Conservation (phyloP, 371 early-diverging fungal species). For the Mortierella sp. region DNA sequence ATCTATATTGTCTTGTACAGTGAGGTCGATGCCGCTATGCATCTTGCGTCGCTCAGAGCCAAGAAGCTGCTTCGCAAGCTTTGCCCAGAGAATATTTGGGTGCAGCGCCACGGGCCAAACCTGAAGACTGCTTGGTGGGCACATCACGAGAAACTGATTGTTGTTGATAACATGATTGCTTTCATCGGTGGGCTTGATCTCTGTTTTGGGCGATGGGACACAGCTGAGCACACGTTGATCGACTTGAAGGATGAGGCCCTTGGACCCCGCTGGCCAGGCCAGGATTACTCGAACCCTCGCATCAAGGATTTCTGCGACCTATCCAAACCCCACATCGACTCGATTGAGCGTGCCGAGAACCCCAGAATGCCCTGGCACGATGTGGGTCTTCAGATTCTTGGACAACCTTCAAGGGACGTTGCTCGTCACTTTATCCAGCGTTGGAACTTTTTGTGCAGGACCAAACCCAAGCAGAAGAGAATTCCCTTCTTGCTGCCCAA, state of each 20-base stretch:
- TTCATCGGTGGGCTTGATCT: slow-evolving; percentile 95
- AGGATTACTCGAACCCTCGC: slow-evolving; percentile 94
- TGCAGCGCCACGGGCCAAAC: slow-evolving; percentile 58
- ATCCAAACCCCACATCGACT: slow-evolving; percentile 42
- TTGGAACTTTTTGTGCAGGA: slow-evolving; percentile 90
- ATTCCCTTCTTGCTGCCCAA: slow-evolving; percentile 85
- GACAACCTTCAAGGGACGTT: slow-evolving; percentile 83
- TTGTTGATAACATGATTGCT: slow-evolving; percentile 87
- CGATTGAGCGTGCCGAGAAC: slow-evolving; percentile 37
- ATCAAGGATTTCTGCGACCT: slow-evolving; percentile 84
- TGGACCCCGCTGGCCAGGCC: slow-evolving; percentile 78
- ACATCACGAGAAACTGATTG: slow-evolving; percentile 78
- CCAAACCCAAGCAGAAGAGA: slow-evolving; percentile 72
- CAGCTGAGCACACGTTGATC: slow-evolving; percentile 81
- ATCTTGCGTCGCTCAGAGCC: slow-evolving; percentile 53
- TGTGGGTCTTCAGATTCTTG: slow-evolving; percentile 69
- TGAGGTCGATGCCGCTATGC: slow-evolving; percentile 67
- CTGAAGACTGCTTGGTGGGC: slow-evolving; percentile 59
- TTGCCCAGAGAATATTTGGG: slow-evolving; percentile 47
- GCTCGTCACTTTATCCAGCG: slow-evolving; percentile 93
- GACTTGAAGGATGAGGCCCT: slow-evolving; percentile 70
- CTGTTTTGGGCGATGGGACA: slow-evolving; percentile 95
- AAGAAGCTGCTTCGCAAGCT: slow-evolving; percentile 43
- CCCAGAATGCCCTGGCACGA: slow-evolving; percentile 99
- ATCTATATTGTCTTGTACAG: slow-evolving; percentile 94